Evolutionary conservation across 2,329 filamentous ascomycete species (phyloP), one percentile per base, ranked within the genome.

Genomic region (Fusarium verrucosum): DNA sequence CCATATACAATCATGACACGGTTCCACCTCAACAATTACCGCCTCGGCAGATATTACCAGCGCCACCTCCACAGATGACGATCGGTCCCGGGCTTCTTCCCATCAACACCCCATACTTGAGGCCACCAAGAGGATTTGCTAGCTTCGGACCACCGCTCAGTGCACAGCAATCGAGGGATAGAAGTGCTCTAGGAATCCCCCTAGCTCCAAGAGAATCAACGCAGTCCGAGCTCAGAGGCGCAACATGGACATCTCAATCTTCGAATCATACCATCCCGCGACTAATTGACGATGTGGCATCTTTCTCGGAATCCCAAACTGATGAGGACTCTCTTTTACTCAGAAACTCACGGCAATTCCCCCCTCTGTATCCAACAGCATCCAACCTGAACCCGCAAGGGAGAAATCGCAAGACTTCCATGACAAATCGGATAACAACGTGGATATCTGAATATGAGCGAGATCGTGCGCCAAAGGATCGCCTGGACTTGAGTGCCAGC

Each of bases 381-480:
- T 65, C 68, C 13, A 50, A 50, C 3, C 44, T 61, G 40, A 66
- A 59, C 9, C 52, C 67, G 4, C 68, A 70, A n/a, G 66, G 55
- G 11, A 61, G 52, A 14, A 65, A 61, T 40, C 70, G 65, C 36
- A 73, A 74, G 49, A 66, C 72, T 13, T 68, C 71, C 16, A 72
- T 72, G 30, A 74, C 74, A 33, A 74, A 71, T 44, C 70, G 71
- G 4, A 78, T 78, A 50, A 70, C 73, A n/a, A 56, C 72, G 19
- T 76, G 74, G 71, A 73, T 78, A 26, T 72, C 75, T 23, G 66
- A 69, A 42, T 74, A 74, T 40, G 74, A 77, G 57, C 70, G 65
- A 25, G 67, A 68, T 9, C 68, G 63, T 30, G 70, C 65, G 17
- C 66, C 72, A n/a, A 63, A 54, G 23, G 70, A 64, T 45, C 49